Base-by-base conservation (phyloP, 306 rosid genomes). In the Corylus americana region DNA sequence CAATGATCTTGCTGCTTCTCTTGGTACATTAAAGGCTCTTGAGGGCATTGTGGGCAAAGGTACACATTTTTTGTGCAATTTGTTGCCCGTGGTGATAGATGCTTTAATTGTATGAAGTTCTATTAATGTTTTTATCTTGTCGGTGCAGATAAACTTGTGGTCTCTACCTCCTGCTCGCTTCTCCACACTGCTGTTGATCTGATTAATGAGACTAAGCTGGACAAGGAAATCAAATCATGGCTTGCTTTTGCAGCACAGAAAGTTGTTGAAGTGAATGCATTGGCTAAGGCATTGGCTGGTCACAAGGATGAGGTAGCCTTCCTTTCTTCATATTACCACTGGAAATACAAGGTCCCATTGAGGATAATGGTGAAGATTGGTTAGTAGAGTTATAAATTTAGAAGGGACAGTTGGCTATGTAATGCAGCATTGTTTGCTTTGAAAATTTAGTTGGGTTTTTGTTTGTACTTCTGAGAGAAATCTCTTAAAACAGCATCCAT, bases 121-220 rank as follows among this genome's bases (percentile, higher is more conserved):
- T 16, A 11, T 5, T 11, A 54, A 51, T 55, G 48, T 74, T 49
- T 75, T 39, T 67, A 53, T 54, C 55, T 29, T 13, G 66, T 29
- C 42, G 59, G 22, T 78, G 78, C 85, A 93, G 98, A 89, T 71
- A 89, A 89, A 37, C 90, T 93, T 82, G 93, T 93, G 35, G 98
- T 91, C 70, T 93, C 98, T 47, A 93, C 98, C 80, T 93, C 98
- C 51, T 75, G 79, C 90, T 93, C 98, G 54, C 97, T 91, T 83
- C 97, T 91, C 69, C 98, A 93, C 87, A 93, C 98, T 44, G 97
- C 98, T 68, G 98, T 93, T 53, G 98, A 93, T 76, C 97, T 93
- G 82, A 91, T 81, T 37, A 93, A 93, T 44, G 98, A 93, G 88
- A 86, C 97, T 77, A 91, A 93, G 95, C 80, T 93, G 79, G 98